Percentiles rank a stretch among this genome's conserved stretches.
These are phyloP conservation scores for Entomortierella beljakovae DNA, from an alignment of 192 early-diverging fungal species.

Conservation along the genomic window DNA sequence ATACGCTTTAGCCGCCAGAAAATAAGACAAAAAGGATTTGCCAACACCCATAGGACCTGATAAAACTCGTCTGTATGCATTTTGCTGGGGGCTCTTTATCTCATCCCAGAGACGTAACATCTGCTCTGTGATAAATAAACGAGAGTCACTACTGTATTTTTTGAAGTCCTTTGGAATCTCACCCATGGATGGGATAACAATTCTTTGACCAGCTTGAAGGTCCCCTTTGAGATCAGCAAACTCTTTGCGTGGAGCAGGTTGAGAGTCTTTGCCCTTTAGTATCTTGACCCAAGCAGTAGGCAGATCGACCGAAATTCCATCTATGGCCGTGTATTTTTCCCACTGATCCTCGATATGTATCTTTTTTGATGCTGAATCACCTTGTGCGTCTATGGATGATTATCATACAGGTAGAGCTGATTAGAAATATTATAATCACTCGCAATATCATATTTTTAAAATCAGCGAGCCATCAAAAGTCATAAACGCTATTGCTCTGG, in stretches of 20 bases:
- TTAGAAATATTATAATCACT: too few species aligned
- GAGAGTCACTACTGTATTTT: neutral
- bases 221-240: constrained; percentile 21
- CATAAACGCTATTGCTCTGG: too few species aligned
- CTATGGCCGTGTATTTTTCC: constrained; percentile 7
- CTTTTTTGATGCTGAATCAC: constrained; percentile 7
- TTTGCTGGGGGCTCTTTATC: neutral
- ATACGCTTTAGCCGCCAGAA: neutral
- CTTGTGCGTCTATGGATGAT: too few species aligned
- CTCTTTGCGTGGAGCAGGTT: constrained; percentile 6
- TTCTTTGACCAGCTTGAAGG: constrained; percentile 19
- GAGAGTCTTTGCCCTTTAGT: constrained; percentile 8
- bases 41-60: too few species aligned
- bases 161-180: constrained; percentile 3
- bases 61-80: neutral
- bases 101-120: constrained; percentile 5
- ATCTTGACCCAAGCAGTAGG: constrained; percentile 17
- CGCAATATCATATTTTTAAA: too few species aligned
- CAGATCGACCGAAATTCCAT: constrained; percentile 20
- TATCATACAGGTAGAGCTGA: too few species aligned
- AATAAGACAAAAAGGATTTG: constrained; percentile 1
- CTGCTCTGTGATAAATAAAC: constrained; percentile 34
- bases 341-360: constrained; percentile 20
- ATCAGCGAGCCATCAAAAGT: too few species aligned
- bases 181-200: constrained; percentile 18